Conservation (phyloP, 2,329 filamentous ascomycete species). For the Diplodia scrobiculata region DNA sequence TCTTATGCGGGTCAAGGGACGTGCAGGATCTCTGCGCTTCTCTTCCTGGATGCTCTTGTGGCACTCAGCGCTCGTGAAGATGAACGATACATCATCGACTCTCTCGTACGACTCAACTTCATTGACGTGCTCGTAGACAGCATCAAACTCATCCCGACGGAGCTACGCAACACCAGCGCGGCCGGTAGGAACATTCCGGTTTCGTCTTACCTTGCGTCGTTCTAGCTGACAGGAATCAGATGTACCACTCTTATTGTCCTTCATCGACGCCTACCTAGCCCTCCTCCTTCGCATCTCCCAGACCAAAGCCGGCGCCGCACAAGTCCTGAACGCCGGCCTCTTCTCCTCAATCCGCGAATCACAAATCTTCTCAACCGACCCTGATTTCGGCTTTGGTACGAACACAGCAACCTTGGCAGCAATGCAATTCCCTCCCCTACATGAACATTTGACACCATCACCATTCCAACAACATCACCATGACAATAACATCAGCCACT, state of each 20-base stretch:
- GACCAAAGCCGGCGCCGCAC: constrained; percentile 78
- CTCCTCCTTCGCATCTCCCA: constrained; percentile 83
- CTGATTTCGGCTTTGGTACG: constrained; percentile 78
- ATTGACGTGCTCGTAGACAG: constrained; percentile 87
- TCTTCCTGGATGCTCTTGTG: constrained; percentile 79
- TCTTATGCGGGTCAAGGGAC: constrained; percentile 79
- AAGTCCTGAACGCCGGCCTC: constrained; percentile 85
- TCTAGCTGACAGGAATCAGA: constrained; percentile 45
- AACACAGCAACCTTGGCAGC: constrained; percentile 24
- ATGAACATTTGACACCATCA: neutral
- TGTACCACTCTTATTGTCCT: constrained; percentile 58
- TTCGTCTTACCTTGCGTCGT: neutral
- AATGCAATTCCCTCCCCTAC: constrained; percentile 3
- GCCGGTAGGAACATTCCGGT: constrained; percentile 31
- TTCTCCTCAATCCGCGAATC: constrained; percentile 80
- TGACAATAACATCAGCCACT: neutral
- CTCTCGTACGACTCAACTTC: constrained; percentile 84
- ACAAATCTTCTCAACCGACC: constrained; percentile 84
- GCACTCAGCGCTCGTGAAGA: constrained; percentile 71
- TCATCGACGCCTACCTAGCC: constrained; percentile 74
- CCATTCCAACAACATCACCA: neutral
- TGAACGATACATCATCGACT: constrained; percentile 74
- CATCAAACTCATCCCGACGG: constrained; percentile 72
- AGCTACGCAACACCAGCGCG: constrained; percentile 52
- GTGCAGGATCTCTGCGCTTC: constrained; percentile 81